Evolutionary conservation across 106 monocot species (phyloP), one percentile per base, ranked within the genome.

Genomic region (Platanthera guangdongensis): DNA sequence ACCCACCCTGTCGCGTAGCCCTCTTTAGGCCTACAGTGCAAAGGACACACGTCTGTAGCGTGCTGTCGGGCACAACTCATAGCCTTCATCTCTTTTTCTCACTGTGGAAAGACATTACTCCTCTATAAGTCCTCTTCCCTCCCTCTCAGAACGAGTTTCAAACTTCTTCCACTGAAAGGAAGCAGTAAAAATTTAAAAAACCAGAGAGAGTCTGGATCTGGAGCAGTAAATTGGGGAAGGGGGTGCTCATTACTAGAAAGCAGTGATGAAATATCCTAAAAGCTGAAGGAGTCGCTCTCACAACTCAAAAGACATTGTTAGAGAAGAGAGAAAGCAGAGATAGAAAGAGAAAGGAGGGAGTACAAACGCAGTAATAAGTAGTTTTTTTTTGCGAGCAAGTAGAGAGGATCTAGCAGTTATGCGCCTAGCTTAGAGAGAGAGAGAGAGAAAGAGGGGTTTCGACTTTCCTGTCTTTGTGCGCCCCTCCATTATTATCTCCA

Each of bases 391-490:
- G 70, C 48, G 47, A 51, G 72, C 39, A 50, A 51, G 72, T 72
- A 72, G 72, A 51, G 72, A 72, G 72, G 72, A 72, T 72, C 72
- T 72, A 72, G 72, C 72, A 50, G 22, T 72, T 51, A 12, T 22
- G 49, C 5, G 50, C 51, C 51, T 51, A 19, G 72, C 16, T 3
- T 10, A 68, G 32, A 68, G 51, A 72, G 22, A 51, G 1, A 51
- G 51, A 50, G 32, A 11, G 13, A 68, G 22, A 51, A 6, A 22
- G 50, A 51, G 51, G 19, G 32, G 18, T 50, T 72, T 50, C 47
- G 47, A 7, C 47, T 51, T 51, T 25, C 7, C 22, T 12, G 8
- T 3, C 4, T 10, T 6, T 51, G 19, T 51, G 15, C 18, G 13
- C 16, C 1, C 18, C 72, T 72, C 50, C 51, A 50, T 72, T 72